These are phyloP conservation scores for Xylaria grammica DNA, from an alignment of 495 filamentous ascomycete genomes.

Conservation along the genomic window DNA sequence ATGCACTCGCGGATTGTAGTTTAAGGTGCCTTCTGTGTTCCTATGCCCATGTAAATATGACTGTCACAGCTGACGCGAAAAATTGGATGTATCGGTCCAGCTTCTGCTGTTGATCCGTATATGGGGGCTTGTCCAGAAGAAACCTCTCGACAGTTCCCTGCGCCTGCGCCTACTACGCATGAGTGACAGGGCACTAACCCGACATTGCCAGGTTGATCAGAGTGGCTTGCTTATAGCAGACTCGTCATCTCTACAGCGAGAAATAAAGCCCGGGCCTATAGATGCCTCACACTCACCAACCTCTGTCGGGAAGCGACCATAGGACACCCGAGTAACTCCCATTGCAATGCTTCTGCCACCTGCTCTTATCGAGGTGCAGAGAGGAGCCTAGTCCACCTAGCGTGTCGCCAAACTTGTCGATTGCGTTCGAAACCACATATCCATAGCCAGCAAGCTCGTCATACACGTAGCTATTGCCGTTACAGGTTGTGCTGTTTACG, in stretches of 20 bases:
- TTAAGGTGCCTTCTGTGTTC: constrained; percentile 74
- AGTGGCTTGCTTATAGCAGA: neutral
- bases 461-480: constrained; percentile 68
- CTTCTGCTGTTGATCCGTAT: too few relatives aligned
- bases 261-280: constrained; percentile 24
- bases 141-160: too few relatives aligned
- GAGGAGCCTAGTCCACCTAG: constrained; percentile 72
- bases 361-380: constrained; percentile 64
- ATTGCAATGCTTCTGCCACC: constrained; percentile 64
- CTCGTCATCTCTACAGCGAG: constrained; percentile 14
- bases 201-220: neutral
- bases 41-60: constrained; percentile 8
- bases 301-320: constrained; percentile 73
- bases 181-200: neutral
- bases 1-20: constrained; percentile 76
- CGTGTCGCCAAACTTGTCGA: constrained; percentile 77
- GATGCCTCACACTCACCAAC: constrained; percentile 54
- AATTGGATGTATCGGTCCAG: too few relatives aligned
- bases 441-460: constrained; percentile 75
- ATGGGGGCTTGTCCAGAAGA: too few relatives aligned
- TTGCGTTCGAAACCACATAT: constrained; percentile 60
- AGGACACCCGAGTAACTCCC: constrained; percentile 67
- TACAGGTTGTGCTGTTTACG: constrained; percentile 53
- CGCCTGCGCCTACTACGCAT: too few relatives aligned
- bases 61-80: too few relatives aligned